Conservation (phyloP, 768 basidiomycete species). For the Xerocomus potaroensis region DNA sequence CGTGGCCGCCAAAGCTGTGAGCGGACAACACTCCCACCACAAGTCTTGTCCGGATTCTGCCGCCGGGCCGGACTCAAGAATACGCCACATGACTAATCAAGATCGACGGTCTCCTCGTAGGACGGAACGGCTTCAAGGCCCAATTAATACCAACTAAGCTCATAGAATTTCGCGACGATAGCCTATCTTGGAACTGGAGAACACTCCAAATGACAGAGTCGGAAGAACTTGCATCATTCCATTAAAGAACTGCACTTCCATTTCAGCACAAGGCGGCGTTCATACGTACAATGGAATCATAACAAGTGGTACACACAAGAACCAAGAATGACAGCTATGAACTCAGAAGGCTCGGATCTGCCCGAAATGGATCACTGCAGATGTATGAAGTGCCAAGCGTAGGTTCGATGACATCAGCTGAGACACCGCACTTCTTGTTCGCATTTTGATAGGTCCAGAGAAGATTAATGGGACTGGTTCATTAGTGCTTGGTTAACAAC, state of each 20-base stretch:
- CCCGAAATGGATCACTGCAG: background rate
- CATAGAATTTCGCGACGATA: background rate
- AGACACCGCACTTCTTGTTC: background rate
- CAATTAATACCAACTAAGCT: background rate
- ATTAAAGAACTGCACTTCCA: slow-evolving; percentile 10
- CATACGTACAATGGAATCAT: slow-evolving; percentile 9
- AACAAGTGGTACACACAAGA: slow-evolving; percentile 1
- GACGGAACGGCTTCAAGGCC: background rate
- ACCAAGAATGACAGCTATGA: background rate
- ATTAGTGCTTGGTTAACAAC: background rate
- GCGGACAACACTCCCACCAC: slow-evolving; percentile 5
- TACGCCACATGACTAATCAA: slow-evolving; percentile 17
- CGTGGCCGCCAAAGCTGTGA: slow-evolving; percentile 16
- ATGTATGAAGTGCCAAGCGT: background rate
- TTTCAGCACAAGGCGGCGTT: slow-evolving; percentile 19
- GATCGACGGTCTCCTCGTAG: too few species aligned
- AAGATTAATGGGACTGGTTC: background rate
- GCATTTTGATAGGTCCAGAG: background rate
- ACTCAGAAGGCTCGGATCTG: slow-evolving; percentile 1
- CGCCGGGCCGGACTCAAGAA: slow-evolving; percentile 2
- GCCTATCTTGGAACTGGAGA: background rate
- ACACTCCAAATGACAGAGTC: background rate
- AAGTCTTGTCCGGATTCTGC: slow-evolving; percentile 13
- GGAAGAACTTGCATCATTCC: background rate
- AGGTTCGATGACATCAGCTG: background rate